Evolutionary conservation across 805 yeast species (phyloP).

Genomic region (Nematodospora valgi): DNA sequence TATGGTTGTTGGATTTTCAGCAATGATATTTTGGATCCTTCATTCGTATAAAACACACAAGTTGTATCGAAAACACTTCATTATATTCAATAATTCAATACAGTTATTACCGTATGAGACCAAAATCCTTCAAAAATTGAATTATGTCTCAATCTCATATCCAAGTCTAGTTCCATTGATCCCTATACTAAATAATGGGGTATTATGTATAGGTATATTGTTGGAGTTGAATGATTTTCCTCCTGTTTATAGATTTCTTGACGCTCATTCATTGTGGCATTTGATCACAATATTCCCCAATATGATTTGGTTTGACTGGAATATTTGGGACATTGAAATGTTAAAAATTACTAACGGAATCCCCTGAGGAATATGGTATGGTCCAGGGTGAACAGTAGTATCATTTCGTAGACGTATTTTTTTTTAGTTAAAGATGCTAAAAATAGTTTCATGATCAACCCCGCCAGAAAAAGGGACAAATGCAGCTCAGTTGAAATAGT

Average conservation of each 20-base stretch:
- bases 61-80: conserved; percentile 12
- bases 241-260: conserved; percentile 38
- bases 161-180: conserved; percentile 29
- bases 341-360: conserved; percentile 14
- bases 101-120: conserved; percentile 39
- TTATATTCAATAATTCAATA: conserved; percentile 32
- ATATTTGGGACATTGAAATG: conserved; percentile 42
- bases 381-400: too few species aligned
- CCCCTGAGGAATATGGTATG: too few species aligned
- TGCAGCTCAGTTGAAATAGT: too few species aligned
- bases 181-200: conserved; percentile 32
- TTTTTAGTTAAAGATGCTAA: too few species aligned
- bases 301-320: conserved; percentile 65
- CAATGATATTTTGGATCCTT: conserved; percentile 31
- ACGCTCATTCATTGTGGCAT: conserved; percentile 96
- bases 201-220: conserved; percentile 28
- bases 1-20: conserved; percentile 26
- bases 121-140: conserved; percentile 28
- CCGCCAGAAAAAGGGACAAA: too few species aligned
- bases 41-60: conserved; percentile 24
- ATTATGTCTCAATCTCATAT: conserved; percentile 22
- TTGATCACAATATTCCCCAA: conserved; percentile 82
- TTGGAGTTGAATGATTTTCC: conserved; percentile 36
- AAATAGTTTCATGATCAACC: too few species aligned
- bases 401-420: too few species aligned